These are phyloP conservation scores for Abrus pulchellus DNA, from an alignment of 306 rosid genomes.

Conservation along the genomic window DNA sequence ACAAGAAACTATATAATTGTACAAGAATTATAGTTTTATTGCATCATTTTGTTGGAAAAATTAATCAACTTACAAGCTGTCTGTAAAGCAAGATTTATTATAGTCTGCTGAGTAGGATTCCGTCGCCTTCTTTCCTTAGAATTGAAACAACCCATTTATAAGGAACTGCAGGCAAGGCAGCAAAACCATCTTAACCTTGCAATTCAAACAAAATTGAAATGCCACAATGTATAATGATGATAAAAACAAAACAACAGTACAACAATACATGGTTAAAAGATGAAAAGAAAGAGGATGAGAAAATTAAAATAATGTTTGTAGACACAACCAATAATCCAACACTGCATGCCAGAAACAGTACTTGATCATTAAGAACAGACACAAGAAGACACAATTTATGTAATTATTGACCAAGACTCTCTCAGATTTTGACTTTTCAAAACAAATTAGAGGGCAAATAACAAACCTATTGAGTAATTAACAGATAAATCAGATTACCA, in stretches of 20 bases:
- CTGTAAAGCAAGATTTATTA: slow-evolving; percentile 81
- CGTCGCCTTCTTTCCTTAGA: slow-evolving; percentile 71
- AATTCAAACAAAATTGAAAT: slow-evolving; percentile 52
- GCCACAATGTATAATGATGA: slow-evolving; percentile 44
- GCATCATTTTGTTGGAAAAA: background rate
- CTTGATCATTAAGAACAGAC: slow-evolving; percentile 29
- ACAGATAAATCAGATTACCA: slow-evolving; percentile 11
- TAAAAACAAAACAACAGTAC: slow-evolving; percentile 46
- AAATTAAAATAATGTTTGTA: slow-evolving; percentile 6
- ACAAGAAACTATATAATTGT: slow-evolving; percentile 1
- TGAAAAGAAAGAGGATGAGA: background rate
- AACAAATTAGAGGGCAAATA: slow-evolving; percentile 26
- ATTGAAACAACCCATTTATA: slow-evolving; percentile 90
- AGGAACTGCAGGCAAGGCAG: slow-evolving; percentile 54
- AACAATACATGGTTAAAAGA: background rate
- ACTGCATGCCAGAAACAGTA: slow-evolving; percentile 34
- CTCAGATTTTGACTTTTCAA: slow-evolving; percentile 12
- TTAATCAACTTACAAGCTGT: slow-evolving; percentile 82
- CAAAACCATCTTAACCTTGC: slow-evolving; percentile 62
- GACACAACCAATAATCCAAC: background rate
- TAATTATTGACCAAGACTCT: slow-evolving; percentile 25
- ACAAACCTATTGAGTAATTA: slow-evolving; percentile 9
- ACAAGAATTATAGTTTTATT: slow-evolving; percentile 25
- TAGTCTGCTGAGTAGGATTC: slow-evolving; percentile 84
- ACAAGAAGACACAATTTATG: slow-evolving; percentile 7